A percentile compares a stretch with the other conserved stretches of the same genome.
These are phyloP conservation scores for Endoconidiophora laricicola DNA, from an alignment of 2,329 filamentous ascomycete species.

Conservation along the genomic window DNA sequence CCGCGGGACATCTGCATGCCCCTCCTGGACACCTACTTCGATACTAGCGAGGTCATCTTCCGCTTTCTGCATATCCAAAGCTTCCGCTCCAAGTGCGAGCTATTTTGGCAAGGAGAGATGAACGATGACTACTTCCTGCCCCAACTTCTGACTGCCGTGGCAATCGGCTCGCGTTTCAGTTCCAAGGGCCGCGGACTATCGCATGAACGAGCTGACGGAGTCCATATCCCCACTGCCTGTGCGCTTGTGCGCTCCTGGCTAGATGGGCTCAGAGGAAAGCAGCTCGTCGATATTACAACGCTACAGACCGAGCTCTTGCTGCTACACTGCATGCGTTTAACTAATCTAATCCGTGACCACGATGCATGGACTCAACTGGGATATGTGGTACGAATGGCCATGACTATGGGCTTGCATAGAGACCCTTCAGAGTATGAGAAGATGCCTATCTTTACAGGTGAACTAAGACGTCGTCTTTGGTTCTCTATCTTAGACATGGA, in stretches of 20 bases:
- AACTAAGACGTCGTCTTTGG: slow-evolving; percentile 38
- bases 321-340: slow-evolving; percentile 35
- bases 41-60: slow-evolving; percentile 35
- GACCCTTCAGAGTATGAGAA: slow-evolving; percentile 37
- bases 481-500: slow-evolving; percentile 41
- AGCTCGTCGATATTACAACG: slow-evolving; percentile 33
- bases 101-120: slow-evolving; percentile 33
- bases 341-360: slow-evolving; percentile 31
- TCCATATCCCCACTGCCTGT: slow-evolving; percentile 40
- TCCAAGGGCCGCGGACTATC: slow-evolving; percentile 33
- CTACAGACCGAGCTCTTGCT: slow-evolving; percentile 39
- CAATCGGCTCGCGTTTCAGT: slow-evolving; percentile 36
- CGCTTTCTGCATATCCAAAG: slow-evolving; percentile 36
- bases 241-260: slow-evolving; percentile 38
- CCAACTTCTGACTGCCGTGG: slow-evolving; percentile 34
- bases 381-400: slow-evolving; percentile 37
- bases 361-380: slow-evolving; percentile 39
- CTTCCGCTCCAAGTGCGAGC: slow-evolving; percentile 33
- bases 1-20: slow-evolving; percentile 34
- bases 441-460: slow-evolving; percentile 34
- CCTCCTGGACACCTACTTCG: slow-evolving; percentile 32
- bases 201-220: slow-evolving; percentile 34
- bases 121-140: slow-evolving; percentile 35
- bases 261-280: slow-evolving; percentile 33
- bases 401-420: slow-evolving; percentile 42